Conservation (phyloP, 768 basidiomycete species). For the Albatrellus ellisii region DNA sequence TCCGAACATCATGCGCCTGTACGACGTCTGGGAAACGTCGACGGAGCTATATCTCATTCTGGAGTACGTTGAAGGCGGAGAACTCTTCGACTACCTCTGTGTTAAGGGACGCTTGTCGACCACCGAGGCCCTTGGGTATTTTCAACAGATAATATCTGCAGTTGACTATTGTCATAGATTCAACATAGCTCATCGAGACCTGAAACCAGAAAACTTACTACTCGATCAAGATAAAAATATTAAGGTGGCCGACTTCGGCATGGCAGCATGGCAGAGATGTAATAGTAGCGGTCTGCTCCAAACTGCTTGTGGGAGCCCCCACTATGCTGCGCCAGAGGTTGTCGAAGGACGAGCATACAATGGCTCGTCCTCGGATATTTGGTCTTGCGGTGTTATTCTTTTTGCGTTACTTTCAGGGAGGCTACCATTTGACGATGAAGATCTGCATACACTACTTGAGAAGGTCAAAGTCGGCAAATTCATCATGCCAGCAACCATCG, state of each 20-base stretch:
- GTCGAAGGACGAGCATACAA: conserved; percentile 74
- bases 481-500: conserved; percentile 61
- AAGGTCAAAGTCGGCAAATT: conserved; percentile 68
- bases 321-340: conserved; percentile 91
- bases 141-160: conserved; percentile 87
- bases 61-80: conserved; percentile 91
- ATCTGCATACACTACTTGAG: conserved; percentile 60
- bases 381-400: conserved; percentile 93
- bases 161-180: conserved; percentile 91
- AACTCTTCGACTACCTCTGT: conserved; percentile 89
- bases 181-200: conserved; percentile 87
- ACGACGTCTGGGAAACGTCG: conserved; percentile 95
- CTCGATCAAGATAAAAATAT: background rate
- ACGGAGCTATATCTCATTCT: conserved; percentile 82
- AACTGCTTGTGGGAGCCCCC: conserved; percentile 89
- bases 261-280: conserved; percentile 82
- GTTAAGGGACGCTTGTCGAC: conserved; percentile 57
- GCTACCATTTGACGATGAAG: conserved; percentile 91
- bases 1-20: conserved; percentile 86
- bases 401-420: conserved; percentile 78
- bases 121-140: conserved; percentile 70
- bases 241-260: conserved; percentile 54
- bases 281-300: conserved; percentile 43
- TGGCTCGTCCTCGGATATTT: conserved; percentile 83
- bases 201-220: conserved; percentile 26